These are phyloP conservation scores for Trichoderma atrobrunneum DNA, from an alignment of 2,329 filamentous ascomycete genomes.

Conservation along the genomic window DNA sequence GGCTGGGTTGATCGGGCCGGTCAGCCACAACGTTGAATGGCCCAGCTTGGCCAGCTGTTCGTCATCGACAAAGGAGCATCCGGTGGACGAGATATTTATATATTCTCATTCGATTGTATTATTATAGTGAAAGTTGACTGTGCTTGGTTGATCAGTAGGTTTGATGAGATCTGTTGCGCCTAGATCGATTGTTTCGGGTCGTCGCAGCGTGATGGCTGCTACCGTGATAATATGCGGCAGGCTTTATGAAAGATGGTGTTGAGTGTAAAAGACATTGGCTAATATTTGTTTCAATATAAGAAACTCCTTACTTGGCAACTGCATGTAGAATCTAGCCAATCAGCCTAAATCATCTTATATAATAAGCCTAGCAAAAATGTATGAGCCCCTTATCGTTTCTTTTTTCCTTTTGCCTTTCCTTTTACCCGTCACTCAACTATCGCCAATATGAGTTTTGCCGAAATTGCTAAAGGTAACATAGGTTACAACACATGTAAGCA, in stretches of 20 bases:
- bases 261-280: not conserved
- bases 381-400: not conserved
- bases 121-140: not conserved
- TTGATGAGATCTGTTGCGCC: not conserved
- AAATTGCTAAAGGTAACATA: conserved; percentile 4
- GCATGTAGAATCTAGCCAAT: not conserved
- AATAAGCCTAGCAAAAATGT: not conserved
- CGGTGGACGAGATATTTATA: not conserved
- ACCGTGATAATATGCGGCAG: not conserved
- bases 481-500: not conserved
- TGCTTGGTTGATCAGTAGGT: not conserved
- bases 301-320: not conserved
- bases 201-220: not conserved
- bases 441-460: conserved; percentile 9
- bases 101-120: not conserved
- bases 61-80: not conserved
- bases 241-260: not conserved
- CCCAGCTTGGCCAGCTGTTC: not conserved
- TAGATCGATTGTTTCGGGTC: not conserved
- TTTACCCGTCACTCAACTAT: not conserved
- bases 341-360: conserved; percentile 9
- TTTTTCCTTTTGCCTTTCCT: not conserved
- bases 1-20: not conserved
- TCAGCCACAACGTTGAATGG: not conserved
- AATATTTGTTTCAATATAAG: not conserved